phyloP scores from a whole-genome alignment of 768 basidiomycete genomes.

The Naematelia encephala region DNA sequence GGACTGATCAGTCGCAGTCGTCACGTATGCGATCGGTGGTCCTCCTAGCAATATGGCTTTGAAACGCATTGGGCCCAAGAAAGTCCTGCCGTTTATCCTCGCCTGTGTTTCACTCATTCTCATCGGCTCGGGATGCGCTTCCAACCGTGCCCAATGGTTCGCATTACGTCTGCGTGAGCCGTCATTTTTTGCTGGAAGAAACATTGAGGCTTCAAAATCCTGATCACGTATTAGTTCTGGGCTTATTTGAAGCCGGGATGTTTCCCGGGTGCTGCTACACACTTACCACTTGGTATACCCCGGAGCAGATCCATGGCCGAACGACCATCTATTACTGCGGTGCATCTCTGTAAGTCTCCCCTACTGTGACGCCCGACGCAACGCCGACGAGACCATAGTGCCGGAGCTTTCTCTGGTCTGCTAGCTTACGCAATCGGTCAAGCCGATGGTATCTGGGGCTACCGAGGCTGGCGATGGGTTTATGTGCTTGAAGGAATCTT shows the following conservation, averaged over 20 bases:
- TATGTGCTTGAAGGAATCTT: constrained; percentile 32
- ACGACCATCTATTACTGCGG: constrained; percentile 27
- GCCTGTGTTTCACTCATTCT: constrained; percentile 16
- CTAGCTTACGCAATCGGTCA: constrained; percentile 25
- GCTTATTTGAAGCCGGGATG: constrained; percentile 30
- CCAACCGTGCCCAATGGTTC: constrained; percentile 27
- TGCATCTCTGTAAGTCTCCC: constrained; percentile 14
- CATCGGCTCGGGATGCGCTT: constrained; percentile 21
- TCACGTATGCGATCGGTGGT: constrained; percentile 25
- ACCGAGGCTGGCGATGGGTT: constrained; percentile 34
- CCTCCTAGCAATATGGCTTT: constrained; percentile 24
- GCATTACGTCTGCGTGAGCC: constrained; percentile 20
- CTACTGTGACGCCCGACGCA: neutral
- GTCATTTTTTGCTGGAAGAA: neutral
- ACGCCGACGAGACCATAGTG: constrained; percentile 2
- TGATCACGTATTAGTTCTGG: constrained; percentile 14
- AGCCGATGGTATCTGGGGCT: constrained; percentile 17
- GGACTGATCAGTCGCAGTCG: constrained; percentile 15
- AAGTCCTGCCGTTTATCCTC: constrained; percentile 18
- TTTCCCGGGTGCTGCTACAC: constrained; percentile 26
- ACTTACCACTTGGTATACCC: constrained; percentile 35
- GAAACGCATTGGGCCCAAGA: constrained; percentile 31
- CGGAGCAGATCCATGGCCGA: constrained; percentile 24
- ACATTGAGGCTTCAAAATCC: too few species aligned
- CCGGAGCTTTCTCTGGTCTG: constrained; percentile 29